Evolutionary conservation across 345 rosid species (phyloP).

Genomic region (Luvunga scandens): DNA sequence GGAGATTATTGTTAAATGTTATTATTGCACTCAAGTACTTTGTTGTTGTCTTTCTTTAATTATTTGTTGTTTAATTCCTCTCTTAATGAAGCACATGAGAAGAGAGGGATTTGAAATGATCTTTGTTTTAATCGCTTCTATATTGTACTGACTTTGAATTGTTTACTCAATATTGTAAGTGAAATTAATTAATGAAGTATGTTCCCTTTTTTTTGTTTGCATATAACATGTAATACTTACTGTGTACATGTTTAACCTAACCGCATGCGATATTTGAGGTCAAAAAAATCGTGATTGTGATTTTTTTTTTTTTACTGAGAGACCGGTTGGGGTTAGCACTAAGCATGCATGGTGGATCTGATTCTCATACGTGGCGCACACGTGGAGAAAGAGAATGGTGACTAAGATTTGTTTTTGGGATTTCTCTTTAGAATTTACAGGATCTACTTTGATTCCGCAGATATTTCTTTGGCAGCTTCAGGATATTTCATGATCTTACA

Average conservation of each 20-base stretch:
- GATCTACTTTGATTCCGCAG: background rate
- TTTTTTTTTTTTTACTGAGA: too few species aligned
- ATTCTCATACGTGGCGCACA: slow-evolving; percentile 18
- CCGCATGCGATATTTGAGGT: background rate
- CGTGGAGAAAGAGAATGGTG: slow-evolving; percentile 13
- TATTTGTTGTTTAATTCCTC: background rate
- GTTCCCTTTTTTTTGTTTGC: background rate
- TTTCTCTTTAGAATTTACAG: too few species aligned
- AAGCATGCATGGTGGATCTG: slow-evolving; percentile 2
- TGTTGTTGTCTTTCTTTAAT: background rate
- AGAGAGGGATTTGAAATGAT: background rate
- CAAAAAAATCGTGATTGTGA: background rate
- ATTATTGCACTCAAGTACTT: slow-evolving; percentile 1
- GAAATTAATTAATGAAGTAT: background rate
- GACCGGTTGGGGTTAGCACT: too few species aligned
- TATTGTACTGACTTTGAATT: slow-evolving; percentile 8
- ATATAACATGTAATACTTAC: background rate
- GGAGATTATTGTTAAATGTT: slow-evolving; percentile 11
- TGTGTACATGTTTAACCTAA: slow-evolving; percentile 23
- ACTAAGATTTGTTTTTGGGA: background rate
- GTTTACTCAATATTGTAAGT: background rate
- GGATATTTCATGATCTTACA: background rate
- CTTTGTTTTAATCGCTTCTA: background rate
- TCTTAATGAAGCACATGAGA: background rate
- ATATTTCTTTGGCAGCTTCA: background rate